Evolutionary conservation across 163 green algal genomes (phyloP), one percentile per base, ranked within the genome.

Genomic region (Scenedesmus sp.): DNA sequence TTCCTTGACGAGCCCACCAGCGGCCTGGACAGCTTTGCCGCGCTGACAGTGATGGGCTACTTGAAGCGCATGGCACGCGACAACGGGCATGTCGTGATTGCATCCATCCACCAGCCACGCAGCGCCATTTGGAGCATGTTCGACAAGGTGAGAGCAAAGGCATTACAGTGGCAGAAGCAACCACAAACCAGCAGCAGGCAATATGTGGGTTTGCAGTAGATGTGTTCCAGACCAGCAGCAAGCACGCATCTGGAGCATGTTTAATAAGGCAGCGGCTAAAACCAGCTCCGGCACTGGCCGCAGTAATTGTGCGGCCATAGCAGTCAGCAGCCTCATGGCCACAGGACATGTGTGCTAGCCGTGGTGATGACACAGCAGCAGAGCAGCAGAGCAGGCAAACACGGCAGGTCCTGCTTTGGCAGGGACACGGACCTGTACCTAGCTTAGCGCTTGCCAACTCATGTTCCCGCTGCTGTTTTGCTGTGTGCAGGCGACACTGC

Each of bases 1-100:
- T 97, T 97, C 76, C 90, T 98, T 79, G 97, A 99, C 90, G 97
- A 99, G 92, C 90, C 92, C 16, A 94, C 92, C 43, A 87, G 59
- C 37, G 92, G 92, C 3, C 85, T 94, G 81, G 92, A 94, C 85
- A 92, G 84, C 53, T 94, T 93, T 85, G 89, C 92, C 22, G 92
- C 92, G n/a, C 83, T 94, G 68, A 93, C 92, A 43, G 94, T 96
- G 30, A 92, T 96, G 94, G 90, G 88, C 49, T 90, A 92, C 89
- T 72, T 92, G 30, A 92, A 92, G 89, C 73, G 89, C 46, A 92
- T 92, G 89, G 89, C 89, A 33, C 72, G 85, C 30, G 72, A 89
- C 51, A 90, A 86, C 84, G 89, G 89, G 13, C 89, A 92, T 33
- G 89, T 92, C n/a, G 87, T 97, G 22, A 88, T 97, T 33, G 91